These are phyloP conservation scores for Rhodotorula sp. DNA, from an alignment of 1,284 basidiomycete species.

Conservation along the genomic window DNA sequence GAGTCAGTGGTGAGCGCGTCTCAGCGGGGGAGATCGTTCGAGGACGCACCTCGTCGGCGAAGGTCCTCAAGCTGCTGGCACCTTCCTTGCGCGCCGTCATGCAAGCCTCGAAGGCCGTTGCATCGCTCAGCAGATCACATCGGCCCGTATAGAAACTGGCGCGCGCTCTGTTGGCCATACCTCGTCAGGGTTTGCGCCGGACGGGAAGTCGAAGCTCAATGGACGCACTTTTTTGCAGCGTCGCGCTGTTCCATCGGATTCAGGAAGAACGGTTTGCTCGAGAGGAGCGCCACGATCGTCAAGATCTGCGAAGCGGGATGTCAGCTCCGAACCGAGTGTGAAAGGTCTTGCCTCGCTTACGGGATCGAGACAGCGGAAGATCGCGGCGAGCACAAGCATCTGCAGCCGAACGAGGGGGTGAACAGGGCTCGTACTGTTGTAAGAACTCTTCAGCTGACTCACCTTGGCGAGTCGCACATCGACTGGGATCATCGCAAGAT, in stretches of 20 bases:
- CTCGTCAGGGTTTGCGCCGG: not conserved
- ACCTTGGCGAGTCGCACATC: conserved; percentile 88
- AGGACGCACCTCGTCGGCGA: conserved; percentile 66
- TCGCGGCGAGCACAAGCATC: conserved; percentile 80
- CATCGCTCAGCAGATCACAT: conserved; percentile 82
- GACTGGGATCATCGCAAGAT: conserved; percentile 78
- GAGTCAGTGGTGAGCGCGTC: not conserved
- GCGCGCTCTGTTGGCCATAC: conserved; percentile 58
- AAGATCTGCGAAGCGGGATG: conserved; percentile 55
- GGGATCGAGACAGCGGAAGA: conserved; percentile 72
- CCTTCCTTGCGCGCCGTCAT: conserved; percentile 58
- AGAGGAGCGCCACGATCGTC: conserved; percentile 78
- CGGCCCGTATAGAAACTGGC: conserved; percentile 66
- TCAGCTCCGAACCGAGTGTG: not conserved
- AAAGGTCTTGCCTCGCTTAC: conserved; percentile 23
- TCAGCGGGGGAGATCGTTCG: not conserved
- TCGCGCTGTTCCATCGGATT: conserved; percentile 79
- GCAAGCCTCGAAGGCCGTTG: conserved; percentile 71
- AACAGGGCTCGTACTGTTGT: too few relatives aligned
- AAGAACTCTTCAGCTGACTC: conserved; percentile 7
- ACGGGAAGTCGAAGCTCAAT: too few relatives aligned
- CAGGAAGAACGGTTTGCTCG: conserved; percentile 80
- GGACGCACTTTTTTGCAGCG: conserved; percentile 64
- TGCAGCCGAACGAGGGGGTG: conserved; percentile 42
- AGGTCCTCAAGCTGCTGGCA: conserved; percentile 59